These are phyloP conservation scores for Nakazawaea anatomiae DNA, from an alignment of 805 yeast genomes.

Conservation along the genomic window DNA sequence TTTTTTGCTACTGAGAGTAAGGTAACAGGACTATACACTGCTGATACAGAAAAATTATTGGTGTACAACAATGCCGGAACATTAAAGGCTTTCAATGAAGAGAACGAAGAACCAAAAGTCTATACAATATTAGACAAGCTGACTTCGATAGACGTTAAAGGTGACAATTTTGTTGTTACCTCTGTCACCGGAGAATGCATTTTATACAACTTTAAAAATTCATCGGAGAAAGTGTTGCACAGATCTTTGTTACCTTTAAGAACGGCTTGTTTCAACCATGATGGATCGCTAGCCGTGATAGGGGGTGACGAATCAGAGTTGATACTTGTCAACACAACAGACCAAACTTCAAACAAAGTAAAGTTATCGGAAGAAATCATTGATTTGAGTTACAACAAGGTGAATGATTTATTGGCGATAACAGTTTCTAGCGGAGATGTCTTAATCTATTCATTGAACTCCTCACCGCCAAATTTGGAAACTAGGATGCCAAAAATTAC, in stretches of 20 bases:
- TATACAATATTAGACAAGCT: slow-evolving; percentile 44
- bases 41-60: slow-evolving; percentile 20
- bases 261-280: slow-evolving; percentile 52
- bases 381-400: slow-evolving; percentile 48
- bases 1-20: slow-evolving; percentile 24
- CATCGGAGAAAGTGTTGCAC: slow-evolving; percentile 27
- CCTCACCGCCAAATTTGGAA: slow-evolving; percentile 48
- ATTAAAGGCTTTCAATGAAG: slow-evolving; percentile 39
- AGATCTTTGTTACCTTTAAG: slow-evolving; percentile 43
- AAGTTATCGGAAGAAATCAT: slow-evolving; percentile 49
- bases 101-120: slow-evolving; percentile 52
- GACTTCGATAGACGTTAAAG: slow-evolving; percentile 26
- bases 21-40: slow-evolving; percentile 1
- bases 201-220: slow-evolving; percentile 25
- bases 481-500: slow-evolving; percentile 37
- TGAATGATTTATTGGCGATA: slow-evolving; percentile 51
- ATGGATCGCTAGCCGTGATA: slow-evolving; percentile 49
- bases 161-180: slow-evolving; percentile 24
- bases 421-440: slow-evolving; percentile 57
- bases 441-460: slow-evolving; percentile 46
- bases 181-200: slow-evolving; percentile 39
- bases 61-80: slow-evolving; percentile 53
- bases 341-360: slow-evolving; percentile 26
- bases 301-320: slow-evolving; percentile 68
- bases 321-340: slow-evolving; percentile 36